Base-by-base conservation (phyloP, 139 green algal species). In the Ettlia oleoabundans region DNA sequence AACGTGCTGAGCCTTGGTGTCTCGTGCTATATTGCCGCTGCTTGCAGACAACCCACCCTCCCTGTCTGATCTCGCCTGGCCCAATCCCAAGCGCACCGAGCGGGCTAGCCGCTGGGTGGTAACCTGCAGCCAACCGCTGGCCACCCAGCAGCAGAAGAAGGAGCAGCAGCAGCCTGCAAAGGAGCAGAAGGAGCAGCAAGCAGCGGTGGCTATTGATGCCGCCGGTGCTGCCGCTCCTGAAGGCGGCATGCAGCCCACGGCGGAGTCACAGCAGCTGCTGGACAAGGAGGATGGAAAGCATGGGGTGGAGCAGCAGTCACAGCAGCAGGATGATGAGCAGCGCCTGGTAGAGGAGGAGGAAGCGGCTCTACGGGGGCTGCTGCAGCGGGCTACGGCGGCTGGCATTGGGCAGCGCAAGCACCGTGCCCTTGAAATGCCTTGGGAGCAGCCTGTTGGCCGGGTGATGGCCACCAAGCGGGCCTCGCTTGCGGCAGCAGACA, bases 1-100 rank as follows among this genome's bases (percentile, higher is more conserved):
- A n/a, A n/a, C n/a, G n/a, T n/a, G n/a, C n/a, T n/a, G n/a, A n/a
- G n/a, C n/a, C n/a, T n/a, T n/a, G n/a, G n/a, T n/a, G n/a, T n/a
- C n/a, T n/a, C n/a, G n/a, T n/a, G n/a, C n/a, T n/a, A n/a, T n/a
- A 33, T 40, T 40, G 62, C 62, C 22, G 62, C 62, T 38, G 30
- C 24, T 68, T 30, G 26, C 73, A 80, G 73, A 80, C 73, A 37
- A 52, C 53, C 73, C 73, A 37, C 73, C 73, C 0, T 22, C 53
- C 1, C 35, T 68, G 53, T 33, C 73, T 13, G 73, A 80, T 26
- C 73, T 80, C 30, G 73, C 73, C 35, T 80, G 73, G 73, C 73
- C 73, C 26, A 68, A 55, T 24, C 35, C 51, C 53, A 67, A 41
- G 53, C 52, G 22, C 26, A 28, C 24, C 3, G 24, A 30, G 2